Percentiles rank a stretch among this genome's conserved stretches.
Evolutionary conservation across 1,284 basidiomycete species (phyloP).

Genomic region (Volvariella volvacea): DNA sequence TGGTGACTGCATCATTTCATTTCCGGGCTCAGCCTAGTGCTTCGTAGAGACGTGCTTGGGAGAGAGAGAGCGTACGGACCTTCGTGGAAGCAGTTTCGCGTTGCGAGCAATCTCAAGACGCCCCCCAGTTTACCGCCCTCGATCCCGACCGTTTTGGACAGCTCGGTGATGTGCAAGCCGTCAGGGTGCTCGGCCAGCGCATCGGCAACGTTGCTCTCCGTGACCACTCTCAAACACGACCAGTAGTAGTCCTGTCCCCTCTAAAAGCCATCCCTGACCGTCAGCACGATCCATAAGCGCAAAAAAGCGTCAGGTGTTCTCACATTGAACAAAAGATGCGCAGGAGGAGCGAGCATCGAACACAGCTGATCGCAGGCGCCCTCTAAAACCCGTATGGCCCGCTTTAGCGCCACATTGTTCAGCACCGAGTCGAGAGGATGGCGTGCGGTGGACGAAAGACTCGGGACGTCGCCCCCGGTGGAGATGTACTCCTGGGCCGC

Average conservation of each 20-base stretch:
- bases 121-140: not conserved
- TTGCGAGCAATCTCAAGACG: not conserved
- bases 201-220: not conserved
- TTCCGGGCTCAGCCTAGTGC: not conserved
- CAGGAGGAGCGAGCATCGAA: constrained; percentile 20
- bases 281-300: too few relatives aligned
- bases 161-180: not conserved
- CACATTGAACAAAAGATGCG: constrained; percentile 24
- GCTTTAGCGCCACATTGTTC: constrained; percentile 14
- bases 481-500: constrained; percentile 1
- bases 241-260: not conserved
- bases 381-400: constrained; percentile 21
- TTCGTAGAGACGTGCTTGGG: too few relatives aligned
- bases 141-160: not conserved
- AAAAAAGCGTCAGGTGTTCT: too few relatives aligned
- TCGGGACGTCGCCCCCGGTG: constrained; percentile 15
- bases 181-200: not conserved
- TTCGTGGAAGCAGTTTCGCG: not conserved
- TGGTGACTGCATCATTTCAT: not conserved
- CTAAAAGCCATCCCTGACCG: too few relatives aligned
- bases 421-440: constrained; percentile 21
- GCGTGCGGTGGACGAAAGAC: constrained; percentile 14
- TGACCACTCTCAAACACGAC: not conserved
- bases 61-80: too few relatives aligned
- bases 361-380: constrained; percentile 25